Evolutionary conservation across 2,329 filamentous ascomycete genomes (phyloP).

Genomic region (Plenodomus biglobosus): DNA sequence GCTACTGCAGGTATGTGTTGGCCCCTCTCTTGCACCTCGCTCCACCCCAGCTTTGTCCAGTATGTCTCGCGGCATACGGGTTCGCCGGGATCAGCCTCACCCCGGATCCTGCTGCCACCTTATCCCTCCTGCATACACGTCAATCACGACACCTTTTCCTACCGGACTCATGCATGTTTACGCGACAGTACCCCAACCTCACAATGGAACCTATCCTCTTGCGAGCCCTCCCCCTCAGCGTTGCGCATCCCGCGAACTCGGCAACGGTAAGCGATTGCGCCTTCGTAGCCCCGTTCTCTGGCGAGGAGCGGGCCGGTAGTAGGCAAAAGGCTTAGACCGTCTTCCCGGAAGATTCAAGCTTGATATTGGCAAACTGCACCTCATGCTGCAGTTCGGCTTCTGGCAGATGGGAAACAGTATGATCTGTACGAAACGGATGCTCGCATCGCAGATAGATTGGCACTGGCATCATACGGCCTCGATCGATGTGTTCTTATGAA

Average conservation of each 20-base stretch:
- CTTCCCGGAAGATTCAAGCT: neutral
- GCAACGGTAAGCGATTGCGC: neutral
- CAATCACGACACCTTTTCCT: neutral
- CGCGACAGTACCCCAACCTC: neutral
- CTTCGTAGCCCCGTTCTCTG: neutral
- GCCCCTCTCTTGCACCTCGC: neutral
- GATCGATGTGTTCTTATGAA: neutral
- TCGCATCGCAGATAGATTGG: neutral
- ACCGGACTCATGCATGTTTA: neutral
- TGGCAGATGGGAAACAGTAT: neutral
- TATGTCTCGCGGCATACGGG: neutral
- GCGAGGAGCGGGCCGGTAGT: neutral
- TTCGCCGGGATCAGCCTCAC: neutral
- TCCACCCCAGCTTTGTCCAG: neutral
- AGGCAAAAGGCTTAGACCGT: neutral
- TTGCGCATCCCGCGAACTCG: neutral
- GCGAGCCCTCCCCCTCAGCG: neutral
- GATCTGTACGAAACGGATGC: neutral
- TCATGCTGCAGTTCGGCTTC: neutral
- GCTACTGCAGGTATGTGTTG: neutral
- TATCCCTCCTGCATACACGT: neutral
- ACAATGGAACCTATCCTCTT: neutral
- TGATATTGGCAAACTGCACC: neutral
- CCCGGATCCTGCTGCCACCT: neutral
- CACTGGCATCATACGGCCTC: neutral